A percentile compares a stretch with the other conserved stretches of the same genome.
Conservation (phyloP, 2,329 filamentous ascomycete species). For the Endoconidiophora laricicola region DNA sequence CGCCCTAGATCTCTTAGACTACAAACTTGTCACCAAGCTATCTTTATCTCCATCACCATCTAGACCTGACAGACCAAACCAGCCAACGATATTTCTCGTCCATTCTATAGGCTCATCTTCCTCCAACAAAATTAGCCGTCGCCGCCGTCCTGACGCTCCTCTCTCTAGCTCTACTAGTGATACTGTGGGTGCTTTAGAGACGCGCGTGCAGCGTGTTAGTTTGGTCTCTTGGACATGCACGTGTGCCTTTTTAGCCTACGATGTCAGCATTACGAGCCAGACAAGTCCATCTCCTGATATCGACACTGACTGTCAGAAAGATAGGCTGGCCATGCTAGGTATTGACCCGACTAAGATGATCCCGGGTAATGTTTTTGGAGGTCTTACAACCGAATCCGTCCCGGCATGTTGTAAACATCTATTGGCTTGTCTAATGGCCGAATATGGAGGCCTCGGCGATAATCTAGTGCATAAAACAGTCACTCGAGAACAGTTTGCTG, state of each 20-base stretch:
- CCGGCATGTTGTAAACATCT: constrained; percentile 69
- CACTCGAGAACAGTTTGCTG: constrained; percentile 52
- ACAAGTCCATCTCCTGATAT: neutral
- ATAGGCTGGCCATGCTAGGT: constrained; percentile 16
- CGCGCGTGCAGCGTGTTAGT: constrained; percentile 31
- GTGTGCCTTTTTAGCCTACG: constrained; percentile 69
- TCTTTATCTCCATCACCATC: no score
- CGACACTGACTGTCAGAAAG: neutral
- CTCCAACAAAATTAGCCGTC: neutral
- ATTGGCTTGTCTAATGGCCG: constrained; percentile 62
- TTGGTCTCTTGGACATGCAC: constrained; percentile 72
- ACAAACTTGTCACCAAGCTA: constrained; percentile 40
- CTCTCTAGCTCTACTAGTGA: no score
- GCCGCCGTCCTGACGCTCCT: constrained; percentile 3
- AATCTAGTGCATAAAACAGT: constrained; percentile 36
- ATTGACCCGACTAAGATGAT: no score
- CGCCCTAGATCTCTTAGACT: constrained; percentile 75
- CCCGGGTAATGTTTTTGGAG: constrained; percentile 28
- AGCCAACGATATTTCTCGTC: neutral
- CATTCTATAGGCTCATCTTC: neutral
- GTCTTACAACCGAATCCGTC: constrained; percentile 24
- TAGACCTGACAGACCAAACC: neutral
- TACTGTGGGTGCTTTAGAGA: neutral
- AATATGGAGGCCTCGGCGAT: constrained; percentile 33
- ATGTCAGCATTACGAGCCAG: constrained; percentile 24